Percentiles rank a stretch among this genome's conserved stretches.
phyloP scores from a whole-genome alignment of 2,329 filamentous ascomycete genomes.

The Ampelomyces quisqualis region DNA sequence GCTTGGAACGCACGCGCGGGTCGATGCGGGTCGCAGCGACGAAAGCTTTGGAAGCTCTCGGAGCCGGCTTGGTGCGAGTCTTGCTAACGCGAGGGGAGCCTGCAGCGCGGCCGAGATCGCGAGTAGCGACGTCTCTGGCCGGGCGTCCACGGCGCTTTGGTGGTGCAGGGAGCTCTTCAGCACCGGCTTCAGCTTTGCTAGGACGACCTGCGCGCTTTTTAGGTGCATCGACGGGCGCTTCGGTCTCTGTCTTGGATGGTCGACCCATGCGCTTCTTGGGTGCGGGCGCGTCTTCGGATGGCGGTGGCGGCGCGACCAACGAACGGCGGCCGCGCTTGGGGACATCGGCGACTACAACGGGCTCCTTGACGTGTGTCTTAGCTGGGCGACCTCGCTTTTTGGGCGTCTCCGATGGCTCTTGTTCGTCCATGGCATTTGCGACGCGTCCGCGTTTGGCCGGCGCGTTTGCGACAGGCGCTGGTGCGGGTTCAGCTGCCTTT shows the following conservation, averaged over 20 bases:
- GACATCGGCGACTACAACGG: slow-evolving; percentile 9
- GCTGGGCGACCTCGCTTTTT: slow-evolving; percentile 27
- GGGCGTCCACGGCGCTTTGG: slow-evolving; percentile 18
- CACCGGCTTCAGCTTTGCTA: slow-evolving; percentile 3
- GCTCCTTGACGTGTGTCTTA: slow-evolving; percentile 11
- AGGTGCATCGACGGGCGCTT: slow-evolving; percentile 3
- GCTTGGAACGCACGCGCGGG: slow-evolving; percentile 22
- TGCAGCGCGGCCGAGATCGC: slow-evolving; percentile 18
- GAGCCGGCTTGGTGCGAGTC: slow-evolving; percentile 9
- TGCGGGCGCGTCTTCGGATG: slow-evolving; percentile 1
- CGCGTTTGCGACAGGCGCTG: slow-evolving; percentile 6
- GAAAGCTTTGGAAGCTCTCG: slow-evolving; percentile 8
- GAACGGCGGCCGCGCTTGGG: slow-evolving; percentile 17
- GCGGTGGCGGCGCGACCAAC: slow-evolving; percentile 4
- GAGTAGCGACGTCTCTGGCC: slow-evolving; percentile 5
- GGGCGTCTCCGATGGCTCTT: slow-evolving; percentile 8
- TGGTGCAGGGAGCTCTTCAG: slow-evolving; percentile 6
- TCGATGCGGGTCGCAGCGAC: slow-evolving; percentile 16
- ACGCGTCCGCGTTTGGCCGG: slow-evolving; percentile 22
- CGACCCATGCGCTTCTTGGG: slow-evolving; percentile 14
- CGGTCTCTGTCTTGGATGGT: slow-evolving; percentile 7
- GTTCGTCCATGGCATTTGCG: slow-evolving; percentile 8
- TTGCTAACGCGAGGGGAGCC: slow-evolving; percentile 28
- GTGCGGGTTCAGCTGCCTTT: slow-evolving; percentile 7
- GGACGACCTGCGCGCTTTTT: slow-evolving; percentile 22